Conservation (phyloP, 2,329 filamentous ascomycete species). For the Podosphaera aphanis region DNA sequence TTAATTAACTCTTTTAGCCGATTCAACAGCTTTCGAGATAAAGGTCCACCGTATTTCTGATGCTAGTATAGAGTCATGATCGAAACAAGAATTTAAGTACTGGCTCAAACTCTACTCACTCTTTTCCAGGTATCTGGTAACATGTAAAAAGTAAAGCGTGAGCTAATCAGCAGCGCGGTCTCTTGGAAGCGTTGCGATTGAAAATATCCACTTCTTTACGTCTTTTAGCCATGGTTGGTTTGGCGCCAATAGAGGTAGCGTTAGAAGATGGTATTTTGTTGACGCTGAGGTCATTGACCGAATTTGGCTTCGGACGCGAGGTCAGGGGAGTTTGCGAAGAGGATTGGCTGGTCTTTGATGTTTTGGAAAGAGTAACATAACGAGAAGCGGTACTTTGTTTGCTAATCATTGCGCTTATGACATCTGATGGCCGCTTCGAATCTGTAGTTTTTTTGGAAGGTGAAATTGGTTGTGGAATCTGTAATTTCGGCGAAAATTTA, state of each 20-base stretch:
- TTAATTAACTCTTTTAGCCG: neutral
- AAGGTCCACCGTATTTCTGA: neutral
- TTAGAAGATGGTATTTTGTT: neutral
- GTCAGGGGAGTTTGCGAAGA: neutral
- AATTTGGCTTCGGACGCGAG: neutral
- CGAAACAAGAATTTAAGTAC: neutral
- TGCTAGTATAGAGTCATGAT: neutral
- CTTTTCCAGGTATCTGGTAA: neutral
- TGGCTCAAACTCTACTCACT: neutral
- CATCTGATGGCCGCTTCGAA: neutral
- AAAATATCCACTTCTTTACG: constrained; percentile 1
- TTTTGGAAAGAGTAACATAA: neutral
- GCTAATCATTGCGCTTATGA: neutral
- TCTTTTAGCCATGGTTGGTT: neutral
- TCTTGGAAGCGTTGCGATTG: neutral
- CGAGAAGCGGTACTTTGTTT: neutral
- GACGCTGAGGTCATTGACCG: neutral
- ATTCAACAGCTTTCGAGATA: neutral
- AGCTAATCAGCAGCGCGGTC: neutral
- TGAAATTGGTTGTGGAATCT: neutral
- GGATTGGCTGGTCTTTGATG: neutral
- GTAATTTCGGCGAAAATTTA: neutral
- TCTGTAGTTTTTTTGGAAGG: neutral
- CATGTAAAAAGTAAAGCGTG: neutral
- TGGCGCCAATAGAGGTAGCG: neutral